Conservation (phyloP, 2,329 filamentous ascomycete species). For the Penicillium aurantiogriseum region DNA sequence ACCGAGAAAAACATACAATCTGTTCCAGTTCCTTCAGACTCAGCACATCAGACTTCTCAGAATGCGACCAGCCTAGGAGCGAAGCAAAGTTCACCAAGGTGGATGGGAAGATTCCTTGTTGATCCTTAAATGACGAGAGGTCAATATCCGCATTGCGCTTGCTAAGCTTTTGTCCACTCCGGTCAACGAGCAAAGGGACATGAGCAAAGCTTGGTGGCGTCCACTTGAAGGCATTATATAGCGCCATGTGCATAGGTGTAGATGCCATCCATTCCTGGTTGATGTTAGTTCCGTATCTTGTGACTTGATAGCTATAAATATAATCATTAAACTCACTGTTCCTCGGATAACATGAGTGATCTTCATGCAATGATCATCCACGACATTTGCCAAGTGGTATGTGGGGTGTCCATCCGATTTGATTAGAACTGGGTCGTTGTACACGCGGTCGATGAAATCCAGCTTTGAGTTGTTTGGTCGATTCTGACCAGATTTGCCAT, state of each 20-base stretch:
- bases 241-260: conserved; percentile 71
- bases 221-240: conserved; percentile 81
- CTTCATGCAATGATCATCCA: conserved; percentile 92
- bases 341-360: conserved; percentile 95
- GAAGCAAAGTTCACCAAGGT: conserved; percentile 77
- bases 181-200: conserved; percentile 70
- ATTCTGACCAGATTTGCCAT: conserved; percentile 60
- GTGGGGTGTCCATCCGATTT: conserved; percentile 93
- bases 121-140: conserved; percentile 56
- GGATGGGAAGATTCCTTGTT: conserved; percentile 61
- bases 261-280: conserved; percentile 88
- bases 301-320: background rate
- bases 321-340: conserved; percentile 53
- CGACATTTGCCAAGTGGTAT: conserved; percentile 95
- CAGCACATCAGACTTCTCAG: conserved; percentile 66
- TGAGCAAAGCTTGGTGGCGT: conserved; percentile 72
- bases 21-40: conserved; percentile 67
- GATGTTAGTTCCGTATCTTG: background rate
- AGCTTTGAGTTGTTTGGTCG: conserved; percentile 49
- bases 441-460: conserved; percentile 50
- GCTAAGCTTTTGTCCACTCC: conserved; percentile 73
- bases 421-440: conserved; percentile 82
- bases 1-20: conserved; percentile 51
- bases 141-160: conserved; percentile 75
- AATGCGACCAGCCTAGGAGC: conserved; percentile 79